Evolutionary conservation across 1,284 basidiomycete genomes (phyloP).

Genomic region (Rhizoctonia solani): DNA sequence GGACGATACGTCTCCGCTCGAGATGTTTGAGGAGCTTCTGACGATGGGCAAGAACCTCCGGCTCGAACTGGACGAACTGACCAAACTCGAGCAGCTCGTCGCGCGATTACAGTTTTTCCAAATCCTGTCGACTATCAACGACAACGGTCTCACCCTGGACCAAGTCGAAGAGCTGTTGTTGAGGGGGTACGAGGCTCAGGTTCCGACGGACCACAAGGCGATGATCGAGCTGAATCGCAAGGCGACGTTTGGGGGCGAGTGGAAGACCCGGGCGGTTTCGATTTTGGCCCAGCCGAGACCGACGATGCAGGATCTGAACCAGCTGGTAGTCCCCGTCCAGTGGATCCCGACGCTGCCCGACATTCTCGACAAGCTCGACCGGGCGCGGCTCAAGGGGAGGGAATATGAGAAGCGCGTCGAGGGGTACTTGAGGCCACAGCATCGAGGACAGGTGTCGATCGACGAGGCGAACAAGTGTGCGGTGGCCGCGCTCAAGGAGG

Average conservation of each 20-base stretch:
- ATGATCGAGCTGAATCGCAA: slow-evolving; percentile 61
- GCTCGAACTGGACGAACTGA: slow-evolving; percentile 70
- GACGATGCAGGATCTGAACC: slow-evolving; percentile 71
- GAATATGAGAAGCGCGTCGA: slow-evolving; percentile 77
- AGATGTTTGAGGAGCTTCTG: slow-evolving; percentile 26
- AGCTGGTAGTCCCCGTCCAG: slow-evolving; percentile 62
- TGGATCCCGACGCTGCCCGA: slow-evolving; percentile 65
- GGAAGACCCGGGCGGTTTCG: slow-evolving; percentile 68
- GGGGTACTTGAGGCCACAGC: slow-evolving; percentile 60
- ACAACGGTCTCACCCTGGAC: slow-evolving; percentile 60
- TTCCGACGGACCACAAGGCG: slow-evolving; percentile 64
- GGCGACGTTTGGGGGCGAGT: slow-evolving; percentile 64
- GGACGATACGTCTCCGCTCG: slow-evolving; percentile 8
- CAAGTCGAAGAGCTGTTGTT: slow-evolving; percentile 68
- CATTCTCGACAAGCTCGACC: slow-evolving; percentile 61
- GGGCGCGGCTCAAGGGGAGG: slow-evolving; percentile 64
- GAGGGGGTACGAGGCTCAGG: slow-evolving; percentile 67
- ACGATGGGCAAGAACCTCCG: slow-evolving; percentile 24
- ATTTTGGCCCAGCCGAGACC: slow-evolving; percentile 67
- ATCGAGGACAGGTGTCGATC: slow-evolving; percentile 7
- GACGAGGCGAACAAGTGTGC: slow-evolving; percentile 26
- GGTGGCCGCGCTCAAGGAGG: slow-evolving; percentile 22
- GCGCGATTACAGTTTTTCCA: slow-evolving; percentile 68
- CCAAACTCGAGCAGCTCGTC: slow-evolving; percentile 75
- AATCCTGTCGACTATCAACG: slow-evolving; percentile 68